Base-by-base conservation (phyloP, 306 rosid genomes). In the Pterocarpus santalinus region DNA sequence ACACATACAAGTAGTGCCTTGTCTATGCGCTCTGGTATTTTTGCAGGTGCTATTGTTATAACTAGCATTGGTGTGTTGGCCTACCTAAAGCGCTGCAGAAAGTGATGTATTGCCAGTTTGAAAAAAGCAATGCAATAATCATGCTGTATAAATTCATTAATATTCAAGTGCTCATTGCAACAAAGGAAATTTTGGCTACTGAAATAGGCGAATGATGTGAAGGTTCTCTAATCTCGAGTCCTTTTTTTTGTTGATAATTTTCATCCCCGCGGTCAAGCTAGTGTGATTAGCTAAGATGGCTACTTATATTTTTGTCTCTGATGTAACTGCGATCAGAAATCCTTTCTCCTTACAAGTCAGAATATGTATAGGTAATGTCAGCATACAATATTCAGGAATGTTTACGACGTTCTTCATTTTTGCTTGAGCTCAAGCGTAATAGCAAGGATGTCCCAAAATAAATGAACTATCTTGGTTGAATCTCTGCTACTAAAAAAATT, bases 1-100 rank as follows among this genome's bases (percentile, higher is more conserved):
- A 30, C 32, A 75, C 81, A 74, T 75, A 81, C 30, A 76, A 53
- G 8, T 17, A 85, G 85, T 52, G 71, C 81, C 81, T 72, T 83
- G 57, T 65, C 89, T 78, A 10, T 43, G 30, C 85, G 83, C n/a
- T 78, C 82, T 15, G 82, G 95, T 58, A 72, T 88, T 72, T 72
- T 90, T 72, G 96, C 98, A 30, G 84, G 98, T 22, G 94, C 90
- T 5, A 34, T 83, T 49, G 90, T 16, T 73, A 55, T 95, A 52
- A 82, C 95, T 16, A 81, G 94, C 85, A 57, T 91, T 58, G 89
- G 89, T 46, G 72, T 90, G 72, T 38, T 93, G 84, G 82, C 89
- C 52, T 95, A 89, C 89, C 73, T 93, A 69, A 95, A 82, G 89
- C 95, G 97, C 73, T 80, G 91, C 28, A 89, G 87, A 67, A 73